phyloP scores from a whole-genome alignment of 2,329 filamentous ascomycete genomes.

The Stachybotrys chartarum region DNA sequence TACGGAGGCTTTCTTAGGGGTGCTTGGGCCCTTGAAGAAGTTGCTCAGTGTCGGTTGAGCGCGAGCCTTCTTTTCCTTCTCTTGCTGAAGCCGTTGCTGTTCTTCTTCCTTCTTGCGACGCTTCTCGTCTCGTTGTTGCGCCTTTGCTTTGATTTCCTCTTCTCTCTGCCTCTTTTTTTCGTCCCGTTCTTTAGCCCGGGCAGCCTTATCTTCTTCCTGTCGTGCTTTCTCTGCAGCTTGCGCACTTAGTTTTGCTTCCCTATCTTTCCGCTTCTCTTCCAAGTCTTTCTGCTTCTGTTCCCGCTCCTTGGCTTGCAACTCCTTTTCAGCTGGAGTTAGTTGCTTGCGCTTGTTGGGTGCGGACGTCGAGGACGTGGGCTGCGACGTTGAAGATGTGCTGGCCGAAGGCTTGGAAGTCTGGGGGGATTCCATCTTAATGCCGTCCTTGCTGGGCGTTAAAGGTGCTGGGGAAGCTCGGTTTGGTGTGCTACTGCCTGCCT shows the following conservation, averaged over 20 bases:
- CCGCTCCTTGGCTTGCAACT: slow-evolving; percentile 31
- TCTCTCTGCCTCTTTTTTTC: slow-evolving; percentile 33
- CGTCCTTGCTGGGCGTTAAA: slow-evolving; percentile 20
- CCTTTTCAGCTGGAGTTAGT: slow-evolving; percentile 32
- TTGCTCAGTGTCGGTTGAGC: slow-evolving; percentile 38
- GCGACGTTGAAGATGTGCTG: slow-evolving; percentile 11
- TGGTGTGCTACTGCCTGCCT: slow-evolving; percentile 33
- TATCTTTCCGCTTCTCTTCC: slow-evolving; percentile 20
- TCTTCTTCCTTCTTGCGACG: slow-evolving; percentile 45
- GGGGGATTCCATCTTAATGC: slow-evolving; percentile 2
- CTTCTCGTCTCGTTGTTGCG: slow-evolving; percentile 37
- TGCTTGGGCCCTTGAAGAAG: slow-evolving; percentile 36
- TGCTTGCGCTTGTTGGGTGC: slow-evolving; percentile 32
- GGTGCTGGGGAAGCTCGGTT: slow-evolving; percentile 27
- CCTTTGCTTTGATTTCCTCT: slow-evolving; percentile 30
- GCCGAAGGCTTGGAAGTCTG: slow-evolving; percentile 7
- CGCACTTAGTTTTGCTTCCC: slow-evolving; percentile 22
- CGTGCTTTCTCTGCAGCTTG: slow-evolving; percentile 31
- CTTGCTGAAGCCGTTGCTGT: slow-evolving; percentile 26
- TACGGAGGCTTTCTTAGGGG: slow-evolving; percentile 29
- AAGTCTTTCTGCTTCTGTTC: slow-evolving; percentile 27
- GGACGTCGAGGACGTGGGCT: slow-evolving; percentile 11
- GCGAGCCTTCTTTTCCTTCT: slow-evolving; percentile 42
- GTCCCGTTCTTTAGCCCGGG: slow-evolving; percentile 28
- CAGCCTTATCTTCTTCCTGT: slow-evolving; percentile 30